phyloP scores from a whole-genome alignment of 441 rosid species.

The Brassica balearica region DNA sequence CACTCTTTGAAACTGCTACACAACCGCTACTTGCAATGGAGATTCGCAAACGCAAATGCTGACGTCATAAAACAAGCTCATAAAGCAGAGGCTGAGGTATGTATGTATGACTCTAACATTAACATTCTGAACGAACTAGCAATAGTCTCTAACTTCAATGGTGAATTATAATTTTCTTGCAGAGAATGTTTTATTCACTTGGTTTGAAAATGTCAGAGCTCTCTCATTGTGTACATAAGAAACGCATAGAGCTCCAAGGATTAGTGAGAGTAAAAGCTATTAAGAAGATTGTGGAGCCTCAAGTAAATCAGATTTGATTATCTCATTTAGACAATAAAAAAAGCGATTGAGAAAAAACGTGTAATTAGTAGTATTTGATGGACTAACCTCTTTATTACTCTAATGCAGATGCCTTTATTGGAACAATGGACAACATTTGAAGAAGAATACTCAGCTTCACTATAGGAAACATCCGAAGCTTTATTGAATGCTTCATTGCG shows the following conservation, averaged over 20 bases:
- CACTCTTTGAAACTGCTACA: constrained; percentile 66
- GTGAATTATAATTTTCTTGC: constrained; percentile 26
- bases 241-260: constrained; percentile 56
- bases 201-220: constrained; percentile 60
- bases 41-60: constrained; percentile 74
- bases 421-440: constrained; percentile 68
- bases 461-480: constrained; percentile 66
- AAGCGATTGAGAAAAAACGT: too few species aligned
- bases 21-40: constrained; percentile 78
- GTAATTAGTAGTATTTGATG: not conserved
- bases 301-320: constrained; percentile 53
- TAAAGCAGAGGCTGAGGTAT: constrained; percentile 65
- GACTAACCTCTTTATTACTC: constrained; percentile 8
- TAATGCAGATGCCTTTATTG: constrained; percentile 67
- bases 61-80: constrained; percentile 56
- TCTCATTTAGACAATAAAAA: not conserved
- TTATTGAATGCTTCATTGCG: constrained; percentile 60
- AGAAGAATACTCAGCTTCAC: constrained; percentile 57
- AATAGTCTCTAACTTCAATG: constrained; percentile 1
- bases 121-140: not conserved
- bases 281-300: constrained; percentile 60
- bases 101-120: not conserved
- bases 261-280: constrained; percentile 50
- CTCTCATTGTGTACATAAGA: constrained; percentile 60
- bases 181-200: constrained; percentile 65